These are phyloP conservation scores for Daedalea quercina DNA, from an alignment of 768 basidiomycete species.

Conservation along the genomic window DNA sequence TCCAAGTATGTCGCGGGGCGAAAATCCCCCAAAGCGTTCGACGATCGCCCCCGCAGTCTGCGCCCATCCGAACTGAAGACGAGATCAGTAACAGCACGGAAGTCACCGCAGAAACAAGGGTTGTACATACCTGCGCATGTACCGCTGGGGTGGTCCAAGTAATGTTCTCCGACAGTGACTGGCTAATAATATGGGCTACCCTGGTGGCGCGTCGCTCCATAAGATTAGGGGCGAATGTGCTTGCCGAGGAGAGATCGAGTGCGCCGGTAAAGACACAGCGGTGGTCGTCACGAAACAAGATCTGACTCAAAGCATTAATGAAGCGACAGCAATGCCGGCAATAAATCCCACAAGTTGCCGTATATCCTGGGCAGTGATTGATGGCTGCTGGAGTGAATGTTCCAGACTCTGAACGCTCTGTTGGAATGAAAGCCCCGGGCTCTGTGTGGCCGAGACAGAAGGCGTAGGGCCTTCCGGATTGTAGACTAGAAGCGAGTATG, in stretches of 20 bases:
- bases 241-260: neutral
- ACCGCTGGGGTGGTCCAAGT: neutral
- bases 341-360: no score
- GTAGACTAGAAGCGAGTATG: neutral
- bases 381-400: no score
- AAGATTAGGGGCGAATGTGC: neutral
- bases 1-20: neutral
- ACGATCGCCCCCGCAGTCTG: neutral
- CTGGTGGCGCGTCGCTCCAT: neutral
- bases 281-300: neutral
- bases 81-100: neutral
- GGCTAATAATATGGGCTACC: neutral
- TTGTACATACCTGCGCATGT: neutral
- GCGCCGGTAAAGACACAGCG: neutral
- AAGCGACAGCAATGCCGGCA: no score
- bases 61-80: neutral
- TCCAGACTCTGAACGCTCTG: neutral
- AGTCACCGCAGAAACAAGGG: neutral
- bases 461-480: neutral
- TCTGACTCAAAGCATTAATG: neutral
- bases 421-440: neutral
- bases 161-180: neutral
- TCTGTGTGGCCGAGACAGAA: neutral
- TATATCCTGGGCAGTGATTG: no score
- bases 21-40: neutral